These are phyloP conservation scores for Neofusicoccum sp. DNA, from an alignment of 2,329 filamentous ascomycete genomes.

Conservation along the genomic window DNA sequence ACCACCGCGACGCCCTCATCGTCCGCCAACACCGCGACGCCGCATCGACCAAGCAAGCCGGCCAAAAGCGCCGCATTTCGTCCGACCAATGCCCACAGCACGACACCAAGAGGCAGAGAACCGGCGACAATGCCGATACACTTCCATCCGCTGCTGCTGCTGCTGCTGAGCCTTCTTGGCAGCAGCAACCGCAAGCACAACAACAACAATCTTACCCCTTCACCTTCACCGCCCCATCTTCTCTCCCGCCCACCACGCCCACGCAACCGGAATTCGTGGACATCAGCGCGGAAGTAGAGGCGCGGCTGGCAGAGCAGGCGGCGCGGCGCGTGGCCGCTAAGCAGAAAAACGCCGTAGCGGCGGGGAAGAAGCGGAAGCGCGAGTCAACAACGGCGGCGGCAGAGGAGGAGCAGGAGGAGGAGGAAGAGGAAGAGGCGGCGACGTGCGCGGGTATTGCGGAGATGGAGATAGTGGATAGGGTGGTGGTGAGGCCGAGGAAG, in stretches of 20 bases:
- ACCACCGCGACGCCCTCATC: background rate
- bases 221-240: background rate
- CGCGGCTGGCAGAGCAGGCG: background rate
- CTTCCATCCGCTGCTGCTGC: background rate
- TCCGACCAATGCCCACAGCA: background rate
- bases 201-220: background rate
- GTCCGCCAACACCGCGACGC: background rate
- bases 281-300: constrained; percentile 11
- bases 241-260: background rate
- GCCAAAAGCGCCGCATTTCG: background rate
- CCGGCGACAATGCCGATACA: background rate
- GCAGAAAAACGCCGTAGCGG: background rate
- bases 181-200: background rate
- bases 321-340: background rate
- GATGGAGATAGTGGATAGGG: background rate
- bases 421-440: background rate
- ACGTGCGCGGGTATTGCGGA: background rate
- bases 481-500: constrained; percentile 1
- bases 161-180: background rate
- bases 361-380: background rate
- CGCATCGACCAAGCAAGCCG: too few species aligned
- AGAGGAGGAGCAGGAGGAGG: background rate
- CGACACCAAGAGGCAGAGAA: background rate
- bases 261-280: constrained; percentile 7
- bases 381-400: background rate